Base-by-base conservation (phyloP, 2,329 filamentous ascomycete genomes). In the Aspergillus spinulosporus region DNA sequence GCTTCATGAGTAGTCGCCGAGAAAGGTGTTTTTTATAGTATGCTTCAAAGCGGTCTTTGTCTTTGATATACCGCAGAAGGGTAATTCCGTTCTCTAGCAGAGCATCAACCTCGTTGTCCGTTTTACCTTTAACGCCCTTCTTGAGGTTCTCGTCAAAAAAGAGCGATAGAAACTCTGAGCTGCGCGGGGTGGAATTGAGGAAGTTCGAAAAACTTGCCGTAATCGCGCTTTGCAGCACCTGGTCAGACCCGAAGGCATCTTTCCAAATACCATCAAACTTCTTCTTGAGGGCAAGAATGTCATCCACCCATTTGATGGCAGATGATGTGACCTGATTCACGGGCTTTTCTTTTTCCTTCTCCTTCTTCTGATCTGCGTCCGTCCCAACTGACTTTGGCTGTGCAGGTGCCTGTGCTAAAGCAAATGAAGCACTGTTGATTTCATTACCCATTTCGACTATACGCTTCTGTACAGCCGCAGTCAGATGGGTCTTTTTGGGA, bases 21-120 rank as follows among this genome's bases (percentile, higher is more conserved):
- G 90, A 93, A 26, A 99, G 82, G 74, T 99, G 94, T 71, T 96
- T 96, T 79, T 97, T 96, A 79, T 99, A 97, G 74, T 99, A 99
- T 3, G 89, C 86, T 76, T 99, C 93, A 67, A 99, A 97, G 64
- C 96, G 81, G 70, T 99, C 94, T 75, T 93, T 94, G 68, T 97
- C 93, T 54, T 87, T 85, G 37, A 99, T 84, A 65, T 96, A 97
- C 45, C 92, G 87, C 51, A 99, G 83, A 5, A 99, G 79, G 0
- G 88, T 85, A 59, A 96, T 95, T 9, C 92, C 92, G 70, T 94
- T 96, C 57, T 97, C 92, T 40, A 97, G 79, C 1, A 96, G 84
- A 5, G 77, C 73, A 66, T 97, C 93, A 11, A 97, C 84, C 69
- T 97, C 93, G 29, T 81, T 82, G 66, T 97, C 94, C 0, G 90